Base-by-base conservation (phyloP, 345 rosid genomes). In the Citrus sinensis region DNA sequence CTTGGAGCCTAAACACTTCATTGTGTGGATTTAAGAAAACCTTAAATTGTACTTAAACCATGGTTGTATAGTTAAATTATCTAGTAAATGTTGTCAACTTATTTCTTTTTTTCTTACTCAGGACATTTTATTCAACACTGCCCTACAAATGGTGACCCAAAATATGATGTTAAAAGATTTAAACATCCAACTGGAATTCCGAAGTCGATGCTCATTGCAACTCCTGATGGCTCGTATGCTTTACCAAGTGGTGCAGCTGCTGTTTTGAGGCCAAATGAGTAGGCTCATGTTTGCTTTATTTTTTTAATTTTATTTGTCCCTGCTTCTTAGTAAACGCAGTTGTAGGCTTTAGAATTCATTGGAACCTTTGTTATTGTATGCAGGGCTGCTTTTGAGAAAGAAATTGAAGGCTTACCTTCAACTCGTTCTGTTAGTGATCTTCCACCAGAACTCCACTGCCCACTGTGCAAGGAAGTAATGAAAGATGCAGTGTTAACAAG, bases 71-170 rank as follows among this genome's bases (percentile, higher is more conserved):
- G 17, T 54, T 54, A 54, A 54, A 8, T 63, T 60, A 13, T 76
- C n/a, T 71, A 11, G 6, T 42, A 78, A 20, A 10, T 71, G 42
- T 62, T 59, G 69, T 73, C 60, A 68, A 42, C 67, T 3, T 75
- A 14, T 70, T 59, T 34, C 13, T 13, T 32, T 76, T 64, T 76
- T 74, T 56, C 49, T 54, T 27, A 34, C 73, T 76, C 88, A 96
- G 99, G 99, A 29, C 99, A 97, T 87, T 94, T 91, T 83, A 97
- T 97, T 78, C 99, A 97, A 87, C 99, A 97, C 78, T 97, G 98
- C 64, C 98, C 99, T 65, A 97, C 99, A 65, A 97, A 97, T 80
- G 98, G 99, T 63, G 98, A 97, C 83, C 99, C 99, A 24, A 90
- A 65, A 78, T 97, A 82, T 73, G 98, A 97, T 85, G 86, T 97